Conservation (phyloP, 2,329 filamentous ascomycete genomes). For the Biscogniauxia mediterranea region DNA sequence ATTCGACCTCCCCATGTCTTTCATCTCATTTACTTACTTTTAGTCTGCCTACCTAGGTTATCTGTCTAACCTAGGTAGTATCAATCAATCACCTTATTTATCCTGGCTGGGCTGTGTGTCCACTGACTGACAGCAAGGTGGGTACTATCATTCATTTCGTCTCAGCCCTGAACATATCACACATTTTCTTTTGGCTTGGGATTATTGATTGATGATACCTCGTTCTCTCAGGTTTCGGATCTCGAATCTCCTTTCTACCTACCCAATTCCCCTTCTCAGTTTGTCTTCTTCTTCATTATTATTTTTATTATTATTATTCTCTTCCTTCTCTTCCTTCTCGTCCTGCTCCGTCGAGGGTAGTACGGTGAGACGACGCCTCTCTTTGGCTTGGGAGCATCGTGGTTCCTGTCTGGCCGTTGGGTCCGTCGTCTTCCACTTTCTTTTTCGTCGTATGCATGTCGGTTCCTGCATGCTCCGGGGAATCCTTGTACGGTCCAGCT, state of each 20-base stretch:
- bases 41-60: background rate
- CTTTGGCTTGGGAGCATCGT: background rate
- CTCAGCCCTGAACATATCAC: background rate
- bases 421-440: background rate
- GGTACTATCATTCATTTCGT: background rate
- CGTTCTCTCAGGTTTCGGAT: background rate
- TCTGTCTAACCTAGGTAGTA: background rate
- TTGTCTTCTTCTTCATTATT: background rate
- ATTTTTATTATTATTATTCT: too few species aligned
- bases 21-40: slow-evolving; percentile 1
- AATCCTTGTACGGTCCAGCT: background rate
- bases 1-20: background rate
- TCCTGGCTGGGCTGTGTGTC: too few species aligned
- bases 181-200: background rate
- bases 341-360: background rate
- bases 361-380: background rate
- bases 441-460: background rate
- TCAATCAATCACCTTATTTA: background rate
- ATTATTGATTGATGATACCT: background rate
- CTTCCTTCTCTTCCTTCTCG: background rate
- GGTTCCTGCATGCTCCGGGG: background rate
- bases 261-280: background rate
- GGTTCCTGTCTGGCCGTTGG: background rate
- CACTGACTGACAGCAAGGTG: background rate
- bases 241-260: background rate